Base-by-base conservation (phyloP, 768 basidiomycete genomes). In the Lyophyllum atratum region DNA sequence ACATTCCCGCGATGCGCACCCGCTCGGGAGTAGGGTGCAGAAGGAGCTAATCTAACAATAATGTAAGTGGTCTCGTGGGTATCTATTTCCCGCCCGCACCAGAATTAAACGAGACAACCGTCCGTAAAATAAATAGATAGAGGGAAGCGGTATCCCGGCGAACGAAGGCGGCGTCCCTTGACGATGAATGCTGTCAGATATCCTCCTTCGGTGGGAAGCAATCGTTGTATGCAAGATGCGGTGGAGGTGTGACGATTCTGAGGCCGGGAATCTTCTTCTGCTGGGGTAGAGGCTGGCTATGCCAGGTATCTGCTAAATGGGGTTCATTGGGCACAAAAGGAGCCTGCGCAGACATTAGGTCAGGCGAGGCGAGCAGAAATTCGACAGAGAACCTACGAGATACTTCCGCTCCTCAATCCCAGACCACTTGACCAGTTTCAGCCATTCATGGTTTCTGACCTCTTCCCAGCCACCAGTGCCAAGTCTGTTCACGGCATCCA, bases 371-470 rank as follows among this genome's bases (percentile, higher is more conserved):
- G 26, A 52, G 31, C 11, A 22, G 25, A 21, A 39, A 45, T 46
- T n/a, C 8, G 29, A 50, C 19, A 42, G 59, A 43, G 17, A 33
- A 70, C 82, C 45, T 64, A 85, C 85, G 28, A 78, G 56, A 51
- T 83, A 82, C 31, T 70, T 66, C 39, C 78, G 73, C 0, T 66
- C 63, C 11, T 71, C 60, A 69, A 85, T 75, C 62, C 74, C 76
- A 19, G 64, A 64, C 84, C 83, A 85, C 53, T 80, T 72, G 12
- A 86, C 68, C 21, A 69, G 66, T 4, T 60, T 57, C 42, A 85
- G 61, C 80, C 80, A 86, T 1, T 73, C 68, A 54, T 85, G 81
- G 5, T 61, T 53, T 40, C 66, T 66, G 8, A 84, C 72, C 22
- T 77, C 71, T 2, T 62, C 51, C 22, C 68, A 64, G 29, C 68